Conservation (phyloP, 2,329 filamentous ascomycete species). For the Colletotrichum agaves region DNA sequence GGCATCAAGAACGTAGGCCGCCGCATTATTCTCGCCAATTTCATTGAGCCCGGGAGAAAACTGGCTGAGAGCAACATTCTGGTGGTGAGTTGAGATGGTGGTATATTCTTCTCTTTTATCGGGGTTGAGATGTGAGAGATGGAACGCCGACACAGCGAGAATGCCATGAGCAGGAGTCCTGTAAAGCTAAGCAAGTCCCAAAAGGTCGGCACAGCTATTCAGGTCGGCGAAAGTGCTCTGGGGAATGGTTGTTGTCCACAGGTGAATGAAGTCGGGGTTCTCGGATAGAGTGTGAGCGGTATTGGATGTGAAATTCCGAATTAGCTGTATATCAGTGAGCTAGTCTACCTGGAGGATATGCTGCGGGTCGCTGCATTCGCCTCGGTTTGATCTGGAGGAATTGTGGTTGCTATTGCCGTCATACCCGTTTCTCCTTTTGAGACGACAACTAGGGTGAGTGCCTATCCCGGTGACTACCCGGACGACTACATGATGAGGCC, state of each 20-base stretch:
- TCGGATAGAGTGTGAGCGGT: conserved; percentile 28
- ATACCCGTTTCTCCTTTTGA: conserved; percentile 15
- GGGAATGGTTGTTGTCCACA: conserved; percentile 32
- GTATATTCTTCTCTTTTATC: conserved; percentile 31
- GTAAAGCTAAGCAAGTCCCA: background rate
- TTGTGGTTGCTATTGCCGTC: background rate
- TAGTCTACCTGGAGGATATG: conserved; percentile 15
- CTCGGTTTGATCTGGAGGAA: background rate
- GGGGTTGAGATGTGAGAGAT: conserved; percentile 36
- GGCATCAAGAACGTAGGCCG: conserved; percentile 40
- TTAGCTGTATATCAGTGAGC: conserved; percentile 28
- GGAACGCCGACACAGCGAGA: conserved; percentile 38
- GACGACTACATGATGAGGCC: conserved; percentile 20
- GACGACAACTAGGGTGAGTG: conserved; percentile 22
- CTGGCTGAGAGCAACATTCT: conserved; percentile 35
- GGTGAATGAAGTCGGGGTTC: conserved; percentile 26
- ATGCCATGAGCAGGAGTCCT: conserved; percentile 40
- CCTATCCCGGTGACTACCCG: conserved; percentile 11
- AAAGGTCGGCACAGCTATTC: background rate
- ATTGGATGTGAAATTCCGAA: conserved; percentile 29
- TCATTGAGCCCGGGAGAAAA: conserved; percentile 37
- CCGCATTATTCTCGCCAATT: conserved; percentile 38
- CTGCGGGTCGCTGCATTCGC: conserved; percentile 1
- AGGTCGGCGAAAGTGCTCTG: conserved; percentile 29
- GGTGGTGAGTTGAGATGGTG: conserved; percentile 37